Conservation (phyloP, 148 eudicot genomes). For the Salicornia ramosissima region DNA sequence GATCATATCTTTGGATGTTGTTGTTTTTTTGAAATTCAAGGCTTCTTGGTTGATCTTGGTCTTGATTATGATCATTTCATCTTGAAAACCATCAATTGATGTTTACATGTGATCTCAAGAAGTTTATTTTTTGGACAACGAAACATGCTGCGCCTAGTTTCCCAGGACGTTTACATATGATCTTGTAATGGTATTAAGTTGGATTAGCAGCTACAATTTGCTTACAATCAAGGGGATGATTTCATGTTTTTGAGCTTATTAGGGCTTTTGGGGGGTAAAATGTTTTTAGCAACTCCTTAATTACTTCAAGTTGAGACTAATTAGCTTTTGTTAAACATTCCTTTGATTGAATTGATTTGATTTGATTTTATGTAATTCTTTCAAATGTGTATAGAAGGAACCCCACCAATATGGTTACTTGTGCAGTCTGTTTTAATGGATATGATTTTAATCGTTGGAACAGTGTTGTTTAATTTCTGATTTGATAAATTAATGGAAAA, state of each 20-base stretch:
- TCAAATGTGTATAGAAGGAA: constrained; percentile 24
- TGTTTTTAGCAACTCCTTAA: background rate
- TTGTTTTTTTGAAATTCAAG: constrained; percentile 6
- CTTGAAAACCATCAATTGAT: background rate
- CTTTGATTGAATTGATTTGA: constrained; percentile 14
- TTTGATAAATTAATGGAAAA: constrained; percentile 4
- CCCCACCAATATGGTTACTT: constrained; percentile 16
- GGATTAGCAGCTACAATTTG: too few relatives aligned
- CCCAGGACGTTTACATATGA: too few relatives aligned
- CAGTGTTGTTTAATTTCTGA: background rate
- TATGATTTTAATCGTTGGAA: background rate
- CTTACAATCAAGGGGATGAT: background rate
- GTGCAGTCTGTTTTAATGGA: constrained; percentile 23
- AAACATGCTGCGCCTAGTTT: too few relatives aligned
- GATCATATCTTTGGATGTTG: background rate
- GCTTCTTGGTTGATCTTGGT: background rate
- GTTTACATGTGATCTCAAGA: too few relatives aligned
- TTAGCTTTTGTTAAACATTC: constrained; percentile 13
- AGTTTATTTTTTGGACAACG: too few relatives aligned
- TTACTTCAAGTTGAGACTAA: constrained; percentile 6
- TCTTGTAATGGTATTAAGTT: background rate
- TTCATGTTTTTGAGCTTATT: constrained; percentile 27
- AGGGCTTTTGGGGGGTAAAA: constrained; percentile 15
- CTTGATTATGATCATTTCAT: constrained; percentile 2
- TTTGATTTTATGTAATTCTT: constrained; percentile 19